These are phyloP conservation scores for Pseudotsuga menziesii DNA, from an alignment of 75 land plant genomes.

Conservation along the genomic window DNA sequence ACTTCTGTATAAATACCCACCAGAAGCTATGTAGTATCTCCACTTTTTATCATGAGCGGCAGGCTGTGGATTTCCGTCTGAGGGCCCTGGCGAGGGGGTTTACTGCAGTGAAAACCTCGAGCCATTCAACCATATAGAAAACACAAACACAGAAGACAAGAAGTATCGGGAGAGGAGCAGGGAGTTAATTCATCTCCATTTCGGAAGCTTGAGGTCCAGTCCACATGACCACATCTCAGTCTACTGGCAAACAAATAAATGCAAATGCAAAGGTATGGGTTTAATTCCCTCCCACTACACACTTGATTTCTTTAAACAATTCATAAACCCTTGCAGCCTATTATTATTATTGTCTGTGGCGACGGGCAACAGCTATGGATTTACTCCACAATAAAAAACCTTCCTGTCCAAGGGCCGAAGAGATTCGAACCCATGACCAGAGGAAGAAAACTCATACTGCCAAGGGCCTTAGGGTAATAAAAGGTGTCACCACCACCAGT, in stretches of 20 bases:
- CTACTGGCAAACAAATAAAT: neutral
- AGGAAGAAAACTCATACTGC: neutral
- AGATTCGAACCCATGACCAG: neutral
- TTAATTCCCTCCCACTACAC: neutral
- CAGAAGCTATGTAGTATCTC: no score
- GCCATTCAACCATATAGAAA: neutral
- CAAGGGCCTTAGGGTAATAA: neutral
- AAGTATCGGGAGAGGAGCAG: neutral
- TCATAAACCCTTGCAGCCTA: neutral
- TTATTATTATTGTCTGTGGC: neutral
- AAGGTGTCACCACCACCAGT: neutral
- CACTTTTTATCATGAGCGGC: no score
- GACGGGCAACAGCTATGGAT: neutral
- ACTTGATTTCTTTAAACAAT: neutral
- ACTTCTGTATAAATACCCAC: no score
- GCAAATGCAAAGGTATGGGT: constrained; percentile 10
- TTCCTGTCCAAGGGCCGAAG: neutral
- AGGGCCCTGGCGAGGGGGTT: neutral
- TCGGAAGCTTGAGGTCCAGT: neutral
- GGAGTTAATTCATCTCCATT: neutral
- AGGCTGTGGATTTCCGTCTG: neutral
- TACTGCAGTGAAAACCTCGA: neutral
- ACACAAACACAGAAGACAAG: neutral
- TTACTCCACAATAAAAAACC: neutral
- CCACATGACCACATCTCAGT: neutral